These are phyloP conservation scores for Trypanosoma platydactyli DNA, from an alignment of 208 protist genomes.

Conservation along the genomic window DNA sequence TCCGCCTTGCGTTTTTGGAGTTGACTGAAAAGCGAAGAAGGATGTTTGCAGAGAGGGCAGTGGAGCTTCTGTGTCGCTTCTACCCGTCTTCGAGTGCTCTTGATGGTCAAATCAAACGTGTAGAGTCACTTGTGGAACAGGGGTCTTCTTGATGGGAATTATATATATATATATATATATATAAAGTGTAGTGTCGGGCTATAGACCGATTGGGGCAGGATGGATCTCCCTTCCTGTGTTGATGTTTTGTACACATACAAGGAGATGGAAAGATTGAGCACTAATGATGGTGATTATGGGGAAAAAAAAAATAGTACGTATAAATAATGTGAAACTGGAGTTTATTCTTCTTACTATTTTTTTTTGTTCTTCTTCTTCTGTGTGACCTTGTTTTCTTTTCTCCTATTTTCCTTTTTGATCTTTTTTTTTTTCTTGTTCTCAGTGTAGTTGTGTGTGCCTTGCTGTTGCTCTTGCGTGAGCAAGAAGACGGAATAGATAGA, in stretches of 20 bases:
- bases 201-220: too few species aligned
- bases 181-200: too few species aligned
- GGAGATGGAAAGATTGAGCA: too few species aligned
- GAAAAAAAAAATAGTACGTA: background rate
- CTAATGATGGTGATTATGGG: too few species aligned
- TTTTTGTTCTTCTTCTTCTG: conserved; percentile 26
- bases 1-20: conserved; percentile 64
- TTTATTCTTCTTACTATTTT: conserved; percentile 7
- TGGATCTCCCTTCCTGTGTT: conserved; percentile 4
- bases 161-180: background rate
- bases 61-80: conserved; percentile 63
- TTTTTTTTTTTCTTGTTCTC: conserved; percentile 6
- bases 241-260: too few species aligned
- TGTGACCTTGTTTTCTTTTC: background rate
- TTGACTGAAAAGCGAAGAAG: conserved; percentile 35
- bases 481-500: too few species aligned
- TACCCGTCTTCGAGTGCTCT: conserved; percentile 69
- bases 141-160: background rate
- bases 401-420: too few species aligned
- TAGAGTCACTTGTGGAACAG: conserved; percentile 35
- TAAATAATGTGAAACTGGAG: background rate
- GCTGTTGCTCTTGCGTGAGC: background rate
- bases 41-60: conserved; percentile 48
- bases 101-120: conserved; percentile 45
- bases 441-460: background rate